Evolutionary conservation across 2,329 filamentous ascomycete genomes (phyloP).

Genomic region (Fusarium graminum): DNA sequence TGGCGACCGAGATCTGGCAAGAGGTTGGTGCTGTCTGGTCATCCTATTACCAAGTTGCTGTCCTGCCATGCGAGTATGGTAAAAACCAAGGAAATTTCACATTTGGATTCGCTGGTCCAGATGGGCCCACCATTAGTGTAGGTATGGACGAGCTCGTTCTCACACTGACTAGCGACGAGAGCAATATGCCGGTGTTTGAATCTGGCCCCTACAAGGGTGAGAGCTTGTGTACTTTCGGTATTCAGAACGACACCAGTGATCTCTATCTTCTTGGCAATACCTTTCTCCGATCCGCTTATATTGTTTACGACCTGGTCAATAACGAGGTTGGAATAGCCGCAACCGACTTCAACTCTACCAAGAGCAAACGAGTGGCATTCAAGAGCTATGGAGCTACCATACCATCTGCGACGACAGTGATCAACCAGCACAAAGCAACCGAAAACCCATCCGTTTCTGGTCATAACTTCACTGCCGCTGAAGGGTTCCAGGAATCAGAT

Average conservation of each 20-base stretch:
- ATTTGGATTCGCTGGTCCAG: slow-evolving; percentile 65
- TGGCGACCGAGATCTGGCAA: slow-evolving; percentile 66
- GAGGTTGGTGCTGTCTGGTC: slow-evolving; percentile 67
- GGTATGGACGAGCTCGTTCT: slow-evolving; percentile 69
- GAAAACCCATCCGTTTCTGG: slow-evolving; percentile 35
- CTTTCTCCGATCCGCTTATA: slow-evolving; percentile 71
- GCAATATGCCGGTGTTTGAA: slow-evolving; percentile 53
- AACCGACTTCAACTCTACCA: slow-evolving; percentile 68
- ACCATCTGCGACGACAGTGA: slow-evolving; percentile 62
- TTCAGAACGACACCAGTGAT: slow-evolving; percentile 62
- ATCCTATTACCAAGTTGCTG: slow-evolving; percentile 53
- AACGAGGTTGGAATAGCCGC: slow-evolving; percentile 67
- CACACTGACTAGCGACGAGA: slow-evolving; percentile 55
- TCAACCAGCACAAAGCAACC: slow-evolving; percentile 55
- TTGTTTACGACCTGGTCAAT: slow-evolving; percentile 71
- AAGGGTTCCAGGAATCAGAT: slow-evolving; percentile 50
- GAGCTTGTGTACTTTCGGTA: slow-evolving; percentile 67
- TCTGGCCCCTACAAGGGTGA: slow-evolving; percentile 60
- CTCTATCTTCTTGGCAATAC: slow-evolving; percentile 68
- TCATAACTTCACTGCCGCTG: slow-evolving; percentile 48
- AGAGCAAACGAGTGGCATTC: slow-evolving; percentile 64
- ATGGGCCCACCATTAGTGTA: slow-evolving; percentile 65
- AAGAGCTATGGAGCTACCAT: slow-evolving; percentile 63
- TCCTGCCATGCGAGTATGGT: slow-evolving; percentile 65
- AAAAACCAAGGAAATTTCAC: slow-evolving; percentile 62